Base-by-base conservation (phyloP, 257 asterid genomes). In the Penstemon newberryi region DNA sequence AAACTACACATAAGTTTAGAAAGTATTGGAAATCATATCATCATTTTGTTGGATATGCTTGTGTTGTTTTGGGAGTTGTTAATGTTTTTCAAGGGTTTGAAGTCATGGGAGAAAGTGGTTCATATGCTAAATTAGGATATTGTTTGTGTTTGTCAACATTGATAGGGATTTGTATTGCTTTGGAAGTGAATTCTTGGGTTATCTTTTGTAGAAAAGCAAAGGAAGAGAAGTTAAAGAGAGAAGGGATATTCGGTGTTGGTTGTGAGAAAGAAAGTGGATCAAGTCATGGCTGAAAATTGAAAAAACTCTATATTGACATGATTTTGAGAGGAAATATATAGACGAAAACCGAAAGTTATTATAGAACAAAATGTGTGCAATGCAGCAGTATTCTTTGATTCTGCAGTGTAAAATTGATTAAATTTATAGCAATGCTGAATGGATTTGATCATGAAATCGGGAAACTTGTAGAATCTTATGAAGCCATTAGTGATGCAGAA, bases 151-250 rank as follows among this genome's bases (percentile, higher is more conserved):
- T 93, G 69, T 85, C 97, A 0, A 84, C 96, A 6, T 50, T 93
- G 78, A 19, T 87, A 45, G 99, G 99, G 0, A 44, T 82, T 36
- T 83, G 88, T 69, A 56, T 93, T 47, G 99, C 95, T 0, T 51
- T 93, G 76, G 99, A 93, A 69, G 97, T 93, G 74, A 93, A 93
- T 77, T 76, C 96, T 44, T 93, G 99, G 99, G 96, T 90, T 38
- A 64, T 90, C 51, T 90, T 90, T 57, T 93, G 97, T 66, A 82
- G 97, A 56, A 93, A 87, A 54, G 78, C 95, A 0, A 90, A 90
- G 77, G 99, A 93, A 50, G 97, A 90, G 13, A 85, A 90, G 79
- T 44, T 93, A 42, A 90, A 86, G 71, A 88, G 94, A 46, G 97
- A 86, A 18, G 98, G 98, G 4, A 37, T 90, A 43, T 80, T 86